A percentile compares a stretch with the other conserved stretches of the same genome.
Conservation (phyloP, 2,329 filamentous ascomycete species). For the Aureobasidium sp. region DNA sequence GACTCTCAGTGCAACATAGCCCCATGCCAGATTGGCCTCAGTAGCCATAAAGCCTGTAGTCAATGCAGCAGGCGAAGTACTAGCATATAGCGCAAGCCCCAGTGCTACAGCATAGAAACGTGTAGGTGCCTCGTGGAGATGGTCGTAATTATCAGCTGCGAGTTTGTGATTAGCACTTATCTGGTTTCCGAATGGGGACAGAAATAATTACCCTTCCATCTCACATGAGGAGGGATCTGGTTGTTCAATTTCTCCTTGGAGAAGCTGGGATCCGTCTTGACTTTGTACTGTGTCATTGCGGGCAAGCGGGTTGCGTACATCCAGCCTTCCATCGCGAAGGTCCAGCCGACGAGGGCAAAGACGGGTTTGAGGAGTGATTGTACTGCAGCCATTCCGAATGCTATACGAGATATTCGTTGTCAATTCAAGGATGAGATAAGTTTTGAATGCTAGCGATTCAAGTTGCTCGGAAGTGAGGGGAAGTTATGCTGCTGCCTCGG, state of each 20-base stretch:
- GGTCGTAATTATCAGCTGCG: slow-evolving; percentile 36
- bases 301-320: slow-evolving; percentile 36
- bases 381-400: background rate
- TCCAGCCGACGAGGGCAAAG: slow-evolving; percentile 32
- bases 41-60: slow-evolving; percentile 20
- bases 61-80: background rate
- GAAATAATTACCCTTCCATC: slow-evolving; percentile 1
- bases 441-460: no score
- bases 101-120: slow-evolving; percentile 38
- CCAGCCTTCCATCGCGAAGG: slow-evolving; percentile 36
- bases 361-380: slow-evolving; percentile 20
- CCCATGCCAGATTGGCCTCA: slow-evolving; percentile 35
- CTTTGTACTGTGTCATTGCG: slow-evolving; percentile 28
- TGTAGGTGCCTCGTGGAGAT: slow-evolving; percentile 39
- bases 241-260: slow-evolving; percentile 16
- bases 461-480: background rate
- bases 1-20: slow-evolving; percentile 35
- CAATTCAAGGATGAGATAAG: no score
- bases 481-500: background rate
- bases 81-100: slow-evolving; percentile 28
- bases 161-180: background rate
- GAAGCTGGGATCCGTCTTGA: slow-evolving; percentile 13
- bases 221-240: slow-evolving; percentile 21
- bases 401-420: background rate
- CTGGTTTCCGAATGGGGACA: background rate